Evolutionary conservation across 2,329 filamentous ascomycete genomes (phyloP), one percentile per base, ranked within the genome.

Genomic region (Aspergillus ustus): DNA sequence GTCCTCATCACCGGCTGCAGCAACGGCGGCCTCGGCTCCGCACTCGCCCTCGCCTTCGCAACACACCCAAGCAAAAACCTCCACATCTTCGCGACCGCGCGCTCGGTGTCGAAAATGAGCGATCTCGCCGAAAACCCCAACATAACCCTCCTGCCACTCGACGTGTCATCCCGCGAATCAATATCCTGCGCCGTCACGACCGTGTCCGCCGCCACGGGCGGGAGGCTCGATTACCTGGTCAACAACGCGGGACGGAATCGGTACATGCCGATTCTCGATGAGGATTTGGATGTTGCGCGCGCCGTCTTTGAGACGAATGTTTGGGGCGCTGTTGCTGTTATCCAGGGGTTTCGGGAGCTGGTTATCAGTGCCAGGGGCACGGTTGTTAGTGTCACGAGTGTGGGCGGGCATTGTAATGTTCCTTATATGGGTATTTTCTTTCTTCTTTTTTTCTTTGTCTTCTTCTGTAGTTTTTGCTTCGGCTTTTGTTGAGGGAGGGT

Each of bases 201-300:
- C 1, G 65, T 73, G 37, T 19, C 59, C 31, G 57, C 56, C 7
- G 20, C 63, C 5, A 77, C 75, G 0, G 72, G 68, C 3, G 77
- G 77, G 13, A 71, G 54, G 2, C 68, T 81, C 7, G 70, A 77
- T 49, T 67, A 72, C 19, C 71, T 81, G 0, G 66, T 82, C 63
- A 81, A 82, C 69, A 83, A 82, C 63, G 76, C 80, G n/a, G 80
- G 77, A 0, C 56, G 53, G 3, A 68, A 66, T 19, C 72, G 68
- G 34, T 64, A 72, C 28, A 72, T 73, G 66, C 80, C 78, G 4
- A 60, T 75, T 6, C 62, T 81, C n/a, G 77, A 81, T 55, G 62
- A 69, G 1, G 66, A 76, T 28, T 60, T 80, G 1, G 68, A 73
- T 5, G 63, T 69, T 17, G 73, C 69, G 7, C 75, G 74, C 50